Conservation (phyloP, 176 grass and related monocot species). For the Poa annua region DNA sequence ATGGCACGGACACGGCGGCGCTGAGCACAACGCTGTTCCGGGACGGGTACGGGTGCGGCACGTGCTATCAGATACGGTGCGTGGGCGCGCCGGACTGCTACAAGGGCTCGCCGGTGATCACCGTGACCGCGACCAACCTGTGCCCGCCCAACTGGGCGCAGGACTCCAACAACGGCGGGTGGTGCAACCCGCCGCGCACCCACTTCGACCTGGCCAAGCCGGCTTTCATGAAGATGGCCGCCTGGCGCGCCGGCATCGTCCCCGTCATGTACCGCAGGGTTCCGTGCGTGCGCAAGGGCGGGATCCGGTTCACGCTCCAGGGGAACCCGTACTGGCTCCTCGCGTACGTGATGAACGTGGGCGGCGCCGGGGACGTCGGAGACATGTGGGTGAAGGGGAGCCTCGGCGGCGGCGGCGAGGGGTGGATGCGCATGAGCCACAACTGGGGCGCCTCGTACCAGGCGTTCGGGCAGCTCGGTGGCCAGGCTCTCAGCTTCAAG, state of each 20-base stretch:
- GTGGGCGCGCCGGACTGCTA: slow-evolving; percentile 48
- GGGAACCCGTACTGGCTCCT: slow-evolving; percentile 79
- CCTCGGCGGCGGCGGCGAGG: background rate
- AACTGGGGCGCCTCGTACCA: slow-evolving; percentile 77
- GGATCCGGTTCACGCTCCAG: slow-evolving; percentile 57
- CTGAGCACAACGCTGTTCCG: slow-evolving; percentile 70
- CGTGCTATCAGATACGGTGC: slow-evolving; percentile 83
- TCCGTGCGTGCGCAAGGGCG: slow-evolving; percentile 53
- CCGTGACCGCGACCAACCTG: slow-evolving; percentile 76
- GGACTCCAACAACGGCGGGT: slow-evolving; percentile 65
- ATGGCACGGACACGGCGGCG: slow-evolving; percentile 78
- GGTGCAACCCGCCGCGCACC: slow-evolving; percentile 86
- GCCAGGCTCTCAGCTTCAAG: slow-evolving; percentile 70
- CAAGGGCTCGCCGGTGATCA: slow-evolving; percentile 62
- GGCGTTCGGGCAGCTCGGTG: slow-evolving; percentile 65
- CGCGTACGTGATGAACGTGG: slow-evolving; percentile 75
- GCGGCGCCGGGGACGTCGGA: slow-evolving; percentile 60
- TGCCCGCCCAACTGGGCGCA: slow-evolving; percentile 87
- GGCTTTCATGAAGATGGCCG: slow-evolving; percentile 71
- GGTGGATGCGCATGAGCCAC: slow-evolving; percentile 70
- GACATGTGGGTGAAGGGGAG: slow-evolving; percentile 59
- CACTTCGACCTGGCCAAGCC: slow-evolving; percentile 92
- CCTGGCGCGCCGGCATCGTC: slow-evolving; percentile 73
- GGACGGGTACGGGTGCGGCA: slow-evolving; percentile 64
- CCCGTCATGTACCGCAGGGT: slow-evolving; percentile 85